phyloP scores from a whole-genome alignment of 768 basidiomycete genomes.

The Gyrodon lividus region DNA sequence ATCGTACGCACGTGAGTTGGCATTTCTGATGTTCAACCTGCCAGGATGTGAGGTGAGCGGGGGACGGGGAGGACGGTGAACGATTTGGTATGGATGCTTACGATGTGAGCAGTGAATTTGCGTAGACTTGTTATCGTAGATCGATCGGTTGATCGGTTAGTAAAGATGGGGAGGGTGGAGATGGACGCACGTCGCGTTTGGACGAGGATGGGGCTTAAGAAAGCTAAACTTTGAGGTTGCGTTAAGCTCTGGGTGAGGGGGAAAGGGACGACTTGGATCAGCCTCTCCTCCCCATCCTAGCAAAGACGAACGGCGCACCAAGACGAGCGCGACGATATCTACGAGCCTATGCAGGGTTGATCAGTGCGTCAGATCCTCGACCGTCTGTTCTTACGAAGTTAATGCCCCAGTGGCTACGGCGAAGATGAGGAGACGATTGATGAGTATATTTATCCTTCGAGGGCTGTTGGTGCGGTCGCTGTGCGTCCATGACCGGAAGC shows the following conservation, averaged over 20 bases:
- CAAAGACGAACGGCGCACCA: slow-evolving; percentile 12
- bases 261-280: neutral
- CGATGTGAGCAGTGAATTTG: slow-evolving; percentile 31
- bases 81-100: slow-evolving; percentile 2
- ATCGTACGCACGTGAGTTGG: slow-evolving; percentile 15
- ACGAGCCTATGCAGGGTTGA: slow-evolving; percentile 12
- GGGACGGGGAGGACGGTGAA: neutral
- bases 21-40: slow-evolving; percentile 28
- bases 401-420: slow-evolving; percentile 26
- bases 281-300: no score
- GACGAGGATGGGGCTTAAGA: slow-evolving; percentile 20
- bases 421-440: slow-evolving; percentile 25
- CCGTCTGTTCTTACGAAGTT: slow-evolving; percentile 18
- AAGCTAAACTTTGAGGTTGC: slow-evolving; percentile 18
- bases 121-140: slow-evolving; percentile 21
- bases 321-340: slow-evolving; percentile 24
- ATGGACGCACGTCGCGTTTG: slow-evolving; percentile 26
- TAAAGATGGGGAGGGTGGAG: neutral
- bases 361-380: neutral
- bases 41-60: neutral
- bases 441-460: slow-evolving; percentile 18
- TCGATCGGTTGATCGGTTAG: neutral
- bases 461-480: neutral
- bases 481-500: slow-evolving; percentile 11
- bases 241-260: slow-evolving; percentile 14